A percentile compares a stretch with the other conserved stretches of the same genome.
phyloP scores from a whole-genome alignment of 1,139 yeast species.

The Blastobotrys indianensis region DNA sequence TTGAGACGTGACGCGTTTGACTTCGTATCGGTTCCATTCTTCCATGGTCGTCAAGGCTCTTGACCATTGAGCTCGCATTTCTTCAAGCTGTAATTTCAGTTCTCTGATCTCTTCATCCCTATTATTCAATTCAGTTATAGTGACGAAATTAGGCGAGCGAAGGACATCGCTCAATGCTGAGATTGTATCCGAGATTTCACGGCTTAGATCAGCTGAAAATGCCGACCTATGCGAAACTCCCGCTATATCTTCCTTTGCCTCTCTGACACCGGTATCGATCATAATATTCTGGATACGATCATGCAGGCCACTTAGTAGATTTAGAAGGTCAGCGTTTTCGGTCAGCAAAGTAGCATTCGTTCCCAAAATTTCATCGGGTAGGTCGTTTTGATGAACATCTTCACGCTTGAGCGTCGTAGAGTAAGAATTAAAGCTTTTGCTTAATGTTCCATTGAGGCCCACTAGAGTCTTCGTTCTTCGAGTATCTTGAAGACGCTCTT shows the following conservation, averaged over 20 bases:
- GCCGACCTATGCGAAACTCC: constrained; percentile 19
- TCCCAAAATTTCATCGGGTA: constrained; percentile 10
- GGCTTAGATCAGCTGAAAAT: constrained; percentile 18
- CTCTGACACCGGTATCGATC: too few relatives aligned
- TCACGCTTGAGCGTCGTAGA: constrained; percentile 11
- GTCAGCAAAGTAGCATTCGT: constrained; percentile 17
- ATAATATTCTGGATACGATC: too few relatives aligned
- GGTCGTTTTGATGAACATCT: background rate
- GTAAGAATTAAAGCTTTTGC: constrained; percentile 19
- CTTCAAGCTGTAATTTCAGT: constrained; percentile 23
- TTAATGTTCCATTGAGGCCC: constrained; percentile 24
- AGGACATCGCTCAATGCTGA: constrained; percentile 18
- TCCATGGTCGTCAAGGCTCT: constrained; percentile 29
- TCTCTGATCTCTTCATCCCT: constrained; percentile 21
- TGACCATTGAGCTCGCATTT: constrained; percentile 27
- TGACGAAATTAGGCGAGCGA: constrained; percentile 24
- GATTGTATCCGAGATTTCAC: constrained; percentile 18
- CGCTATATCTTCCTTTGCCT: constrained; percentile 5
- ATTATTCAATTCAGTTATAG: constrained; percentile 21
- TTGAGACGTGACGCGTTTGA: constrained; percentile 5
- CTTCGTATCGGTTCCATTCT: constrained; percentile 27
- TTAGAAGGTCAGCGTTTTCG: constrained; percentile 21
- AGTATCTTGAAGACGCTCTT: constrained; percentile 21
- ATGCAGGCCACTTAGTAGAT: background rate
- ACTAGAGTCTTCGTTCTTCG: constrained; percentile 17